Evolutionary conservation across 805 yeast species (phyloP).

Genomic region (Starmerella etchellsii): DNA sequence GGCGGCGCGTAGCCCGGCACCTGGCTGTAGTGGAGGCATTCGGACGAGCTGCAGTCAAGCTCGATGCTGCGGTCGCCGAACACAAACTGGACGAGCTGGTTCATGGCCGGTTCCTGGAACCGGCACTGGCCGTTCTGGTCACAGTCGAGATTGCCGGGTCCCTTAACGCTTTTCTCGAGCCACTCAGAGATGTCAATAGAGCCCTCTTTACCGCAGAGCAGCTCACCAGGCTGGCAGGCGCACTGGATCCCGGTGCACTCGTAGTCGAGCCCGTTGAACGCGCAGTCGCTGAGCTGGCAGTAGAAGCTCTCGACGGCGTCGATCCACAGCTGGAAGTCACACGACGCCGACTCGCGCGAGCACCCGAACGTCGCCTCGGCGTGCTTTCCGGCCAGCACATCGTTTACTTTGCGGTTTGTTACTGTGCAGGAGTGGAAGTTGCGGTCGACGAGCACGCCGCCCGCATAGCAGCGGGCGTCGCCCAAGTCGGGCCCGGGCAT

Average conservation of each 20-base stretch:
- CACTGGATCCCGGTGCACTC: constrained; percentile 70
- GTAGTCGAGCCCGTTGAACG: constrained; percentile 55
- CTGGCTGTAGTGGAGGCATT: constrained; percentile 83
- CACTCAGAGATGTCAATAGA: constrained; percentile 92
- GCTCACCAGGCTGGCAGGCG: constrained; percentile 79
- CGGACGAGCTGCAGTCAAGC: constrained; percentile 69
- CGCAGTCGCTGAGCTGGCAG: constrained; percentile 70
- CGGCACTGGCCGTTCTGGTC: constrained; percentile 51
- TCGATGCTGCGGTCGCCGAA: constrained; percentile 93
- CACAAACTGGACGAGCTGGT: constrained; percentile 73
- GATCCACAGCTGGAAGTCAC: constrained; percentile 95
- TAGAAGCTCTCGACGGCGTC: constrained; percentile 80
- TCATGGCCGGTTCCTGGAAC: constrained; percentile 93
- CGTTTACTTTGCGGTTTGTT: constrained; percentile 70
- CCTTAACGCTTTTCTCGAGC: constrained; percentile 72
- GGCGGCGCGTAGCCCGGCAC: constrained; percentile 83
- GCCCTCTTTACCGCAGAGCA: constrained; percentile 89
- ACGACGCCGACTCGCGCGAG: constrained; percentile 46
- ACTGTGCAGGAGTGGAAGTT: constrained; percentile 91
- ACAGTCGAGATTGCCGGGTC: constrained; percentile 89
- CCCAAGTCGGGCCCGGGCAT: constrained; percentile 55
- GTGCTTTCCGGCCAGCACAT: constrained; percentile 60
- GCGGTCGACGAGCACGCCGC: constrained; percentile 69
- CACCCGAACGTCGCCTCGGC: constrained; percentile 94
- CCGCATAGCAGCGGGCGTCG: constrained; percentile 76